Conservation (phyloP, 2,329 filamentous ascomycete species). For the Sphaerulina vaccinii region DNA sequence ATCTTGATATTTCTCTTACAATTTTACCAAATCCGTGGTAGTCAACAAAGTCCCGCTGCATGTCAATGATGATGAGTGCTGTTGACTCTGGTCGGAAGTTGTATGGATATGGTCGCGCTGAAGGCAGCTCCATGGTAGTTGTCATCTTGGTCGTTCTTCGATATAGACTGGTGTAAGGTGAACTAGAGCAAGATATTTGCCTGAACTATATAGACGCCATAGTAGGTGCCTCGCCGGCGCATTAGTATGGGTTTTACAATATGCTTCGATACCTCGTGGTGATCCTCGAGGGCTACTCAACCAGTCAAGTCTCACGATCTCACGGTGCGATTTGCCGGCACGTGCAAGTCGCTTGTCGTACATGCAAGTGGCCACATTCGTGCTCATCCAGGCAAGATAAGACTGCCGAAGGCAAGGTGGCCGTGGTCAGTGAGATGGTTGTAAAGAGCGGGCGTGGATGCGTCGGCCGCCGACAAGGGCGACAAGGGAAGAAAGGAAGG, state of each 20-base stretch:
- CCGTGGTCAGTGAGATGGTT: no score
- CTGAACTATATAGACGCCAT: no score
- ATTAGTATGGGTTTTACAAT: background rate
- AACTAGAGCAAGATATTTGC: no score
- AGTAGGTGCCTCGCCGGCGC: background rate
- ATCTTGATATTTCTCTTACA: no score
- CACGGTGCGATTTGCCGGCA: background rate
- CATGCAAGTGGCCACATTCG: background rate
- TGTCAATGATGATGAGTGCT: slow-evolving; percentile 53
- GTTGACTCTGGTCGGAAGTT: slow-evolving; percentile 48
- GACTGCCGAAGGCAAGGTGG: background rate
- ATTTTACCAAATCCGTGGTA: slow-evolving; percentile 52
- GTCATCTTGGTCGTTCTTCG: slow-evolving; percentile 6
- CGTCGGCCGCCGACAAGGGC: no score
- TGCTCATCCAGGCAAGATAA: slow-evolving; percentile 11
- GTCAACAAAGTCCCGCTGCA: slow-evolving; percentile 55
- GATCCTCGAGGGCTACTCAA: background rate
- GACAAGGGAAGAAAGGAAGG: no score
- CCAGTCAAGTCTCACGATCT: background rate
- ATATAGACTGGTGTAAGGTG: no score
- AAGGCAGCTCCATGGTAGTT: slow-evolving; percentile 35
- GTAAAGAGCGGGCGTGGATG: no score
- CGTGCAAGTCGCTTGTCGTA: background rate
- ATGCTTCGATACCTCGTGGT: background rate
- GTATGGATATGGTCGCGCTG: slow-evolving; percentile 48